Conservation (phyloP, 345 rosid species). For the Corymbia maculata region DNA sequence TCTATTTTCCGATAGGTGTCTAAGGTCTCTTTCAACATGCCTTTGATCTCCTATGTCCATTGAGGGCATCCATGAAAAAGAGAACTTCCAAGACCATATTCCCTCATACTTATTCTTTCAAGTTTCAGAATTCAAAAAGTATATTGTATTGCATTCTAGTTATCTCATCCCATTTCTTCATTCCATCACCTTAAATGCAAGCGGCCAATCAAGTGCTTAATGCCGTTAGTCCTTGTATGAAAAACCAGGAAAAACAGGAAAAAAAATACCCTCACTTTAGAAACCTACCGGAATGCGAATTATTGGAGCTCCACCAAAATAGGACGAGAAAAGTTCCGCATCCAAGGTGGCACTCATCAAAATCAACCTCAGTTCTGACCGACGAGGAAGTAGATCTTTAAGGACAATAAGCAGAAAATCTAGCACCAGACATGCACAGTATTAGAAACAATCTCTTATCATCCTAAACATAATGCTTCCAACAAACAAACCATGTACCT, state of each 20-base stretch:
- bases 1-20: background rate
- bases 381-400: slow-evolving; percentile 78
- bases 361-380: slow-evolving; percentile 76
- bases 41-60: background rate
- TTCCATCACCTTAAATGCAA: background rate
- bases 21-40: background rate
- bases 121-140: background rate
- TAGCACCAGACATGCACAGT: slow-evolving; percentile 17
- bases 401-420: slow-evolving; percentile 93
- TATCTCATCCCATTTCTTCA: background rate
- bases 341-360: slow-evolving; percentile 96
- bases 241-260: background rate
- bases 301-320: slow-evolving; percentile 76
- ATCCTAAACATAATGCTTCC: background rate
- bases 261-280: background rate
- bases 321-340: slow-evolving; percentile 87
- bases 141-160: background rate
- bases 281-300: slow-evolving; percentile 69
- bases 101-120: background rate
- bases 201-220: background rate
- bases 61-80: background rate
- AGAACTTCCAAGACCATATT: background rate
- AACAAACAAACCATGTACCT: slow-evolving; percentile 33
- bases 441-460: slow-evolving; percentile 7
- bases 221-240: background rate